Evolutionary conservation across 345 rosid genomes (phyloP), one percentile per base, ranked within the genome.

Genomic region (Boechera retrofracta): DNA sequence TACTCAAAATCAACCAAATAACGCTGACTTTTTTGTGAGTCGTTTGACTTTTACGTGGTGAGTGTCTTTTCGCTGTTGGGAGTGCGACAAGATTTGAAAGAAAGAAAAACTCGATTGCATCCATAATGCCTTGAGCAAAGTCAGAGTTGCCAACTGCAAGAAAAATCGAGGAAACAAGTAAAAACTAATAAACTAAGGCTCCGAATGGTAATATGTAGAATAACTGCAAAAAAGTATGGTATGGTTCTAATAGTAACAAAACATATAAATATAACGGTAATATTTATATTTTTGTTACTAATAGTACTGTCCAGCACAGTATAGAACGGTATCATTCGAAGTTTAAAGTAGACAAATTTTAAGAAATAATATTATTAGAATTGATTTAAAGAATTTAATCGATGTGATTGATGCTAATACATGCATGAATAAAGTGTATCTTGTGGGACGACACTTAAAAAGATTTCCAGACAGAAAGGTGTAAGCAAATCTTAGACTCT

Each of bases 131-230:
- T 62, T 55, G 71, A 44, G 70, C 75, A 77, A 77, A 70, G 80
- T 77, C 80, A 77, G 80, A 77, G 66, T 63, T 77, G 70, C 41
- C 80, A 77, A 70, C 80, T 70, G 75, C 75, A 69, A 62, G 51
- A 61, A 69, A 76, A 68, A 59, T 66, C 59, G 66, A 56, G 49
- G 10, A 66, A 66, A 45, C 24, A 21, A 21, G 24, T 21, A 21
- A 21, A 21, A 21, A 21, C 24, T 21, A 21, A 1, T 21, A 21
- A 21, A 21, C 24, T 21, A 21, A 21, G 24, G 24, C 24, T 21
- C 24, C 24, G 1, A 21, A 21, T 1, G 24, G 24, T 21, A 21
- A 21, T 21, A 21, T 21, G 24, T 21, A 21, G 24, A 21, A 21
- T 21, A 21, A 21, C 24, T 21, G 1, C 24, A 18, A 18, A 18